Evolutionary conservation across 164 flowering plant species (phyloP).

Genomic region (Chimonanthus praecox): DNA sequence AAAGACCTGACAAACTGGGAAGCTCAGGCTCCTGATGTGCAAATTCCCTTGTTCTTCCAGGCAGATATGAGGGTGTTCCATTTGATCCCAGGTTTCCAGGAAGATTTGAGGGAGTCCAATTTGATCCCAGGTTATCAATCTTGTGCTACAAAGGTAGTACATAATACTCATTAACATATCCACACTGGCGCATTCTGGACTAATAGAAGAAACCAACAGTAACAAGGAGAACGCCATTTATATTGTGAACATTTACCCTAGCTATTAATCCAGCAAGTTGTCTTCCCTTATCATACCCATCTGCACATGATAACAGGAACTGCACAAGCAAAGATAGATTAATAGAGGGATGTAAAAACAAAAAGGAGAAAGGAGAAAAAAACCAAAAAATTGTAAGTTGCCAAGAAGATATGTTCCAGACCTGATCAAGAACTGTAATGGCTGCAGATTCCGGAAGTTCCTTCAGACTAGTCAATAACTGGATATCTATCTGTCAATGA

Average conservation of each 20-base stretch:
- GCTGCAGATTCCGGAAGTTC: constrained; percentile 35
- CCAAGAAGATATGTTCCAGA: constrained; percentile 1
- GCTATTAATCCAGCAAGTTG: constrained; percentile 30
- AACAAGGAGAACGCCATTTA: too few species aligned
- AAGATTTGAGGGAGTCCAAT: not conserved
- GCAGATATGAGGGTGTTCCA: not conserved
- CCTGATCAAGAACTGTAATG: constrained; percentile 42
- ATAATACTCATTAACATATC: not conserved
- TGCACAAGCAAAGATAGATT: constrained; percentile 3
- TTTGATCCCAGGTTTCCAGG: not conserved
- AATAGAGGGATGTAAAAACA: not conserved
- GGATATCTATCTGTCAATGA: constrained; percentile 29
- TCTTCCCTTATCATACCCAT: constrained; percentile 26
- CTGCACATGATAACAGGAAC: constrained; percentile 37
- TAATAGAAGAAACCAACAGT: not conserved
- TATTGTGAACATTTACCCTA: constrained; percentile 16
- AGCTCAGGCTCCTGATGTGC: constrained; percentile 10
- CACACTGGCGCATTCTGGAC: not conserved
- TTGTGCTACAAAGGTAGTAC: constrained; percentile 15
- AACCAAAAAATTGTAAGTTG: not conserved
- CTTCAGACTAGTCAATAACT: constrained; percentile 25
- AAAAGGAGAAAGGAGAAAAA: not conserved
- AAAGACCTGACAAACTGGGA: constrained; percentile 10
- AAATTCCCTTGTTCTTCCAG: constrained; percentile 5
- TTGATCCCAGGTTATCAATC: constrained; percentile 13